Evolutionary conservation across 2,329 filamentous ascomycete species (phyloP).

Genomic region (Aspergillus sp.): DNA sequence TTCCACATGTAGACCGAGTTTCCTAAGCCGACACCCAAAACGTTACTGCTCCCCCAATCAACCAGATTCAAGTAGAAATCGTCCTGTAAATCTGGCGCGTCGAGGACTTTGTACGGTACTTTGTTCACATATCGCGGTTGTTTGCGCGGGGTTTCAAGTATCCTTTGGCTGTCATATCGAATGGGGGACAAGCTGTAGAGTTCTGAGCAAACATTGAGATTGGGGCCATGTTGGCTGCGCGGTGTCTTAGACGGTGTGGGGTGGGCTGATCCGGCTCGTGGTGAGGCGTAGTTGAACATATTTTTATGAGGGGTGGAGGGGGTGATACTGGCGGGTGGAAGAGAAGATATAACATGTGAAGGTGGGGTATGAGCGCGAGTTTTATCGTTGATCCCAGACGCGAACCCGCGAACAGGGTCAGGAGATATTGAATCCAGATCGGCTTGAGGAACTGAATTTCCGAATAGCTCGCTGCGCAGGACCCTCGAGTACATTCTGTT

Average conservation of each 20-base stretch:
- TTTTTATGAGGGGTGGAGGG: conserved; percentile 98
- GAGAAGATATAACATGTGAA: conserved; percentile 59
- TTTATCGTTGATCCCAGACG: conserved; percentile 59
- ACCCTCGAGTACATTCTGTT: conserved; percentile 89
- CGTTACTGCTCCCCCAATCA: conserved; percentile 95
- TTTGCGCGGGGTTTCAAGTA: conserved; percentile 85
- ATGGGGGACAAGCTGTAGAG: conserved; percentile 96
- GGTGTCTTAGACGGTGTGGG: conserved; percentile 87
- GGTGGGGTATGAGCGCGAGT: conserved; percentile 81
- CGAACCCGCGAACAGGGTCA: conserved; percentile 51
- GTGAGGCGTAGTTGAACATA: conserved; percentile 86
- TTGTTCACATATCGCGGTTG: conserved; percentile 90
- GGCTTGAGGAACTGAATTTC: conserved; percentile 80
- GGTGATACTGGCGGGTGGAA: conserved; percentile 73
- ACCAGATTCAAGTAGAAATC: conserved; percentile 98
- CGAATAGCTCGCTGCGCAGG: conserved; percentile 88
- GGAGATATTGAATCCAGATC: conserved; percentile 64
- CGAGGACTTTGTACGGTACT: conserved; percentile 95
- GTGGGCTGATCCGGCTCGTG: conserved; percentile 72
- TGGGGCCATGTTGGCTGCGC: conserved; percentile 81
- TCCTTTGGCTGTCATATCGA: conserved; percentile 86
- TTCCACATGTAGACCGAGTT: conserved; percentile 99
- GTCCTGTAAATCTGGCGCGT: conserved; percentile 92
- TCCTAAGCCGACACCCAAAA: conserved; percentile 87
- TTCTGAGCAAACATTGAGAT: conserved; percentile 85